A percentile compares a stretch with the other conserved stretches of the same genome.
Evolutionary conservation across 2,329 filamentous ascomycete genomes (phyloP).

Genomic region (Alternaria arbusti): DNA sequence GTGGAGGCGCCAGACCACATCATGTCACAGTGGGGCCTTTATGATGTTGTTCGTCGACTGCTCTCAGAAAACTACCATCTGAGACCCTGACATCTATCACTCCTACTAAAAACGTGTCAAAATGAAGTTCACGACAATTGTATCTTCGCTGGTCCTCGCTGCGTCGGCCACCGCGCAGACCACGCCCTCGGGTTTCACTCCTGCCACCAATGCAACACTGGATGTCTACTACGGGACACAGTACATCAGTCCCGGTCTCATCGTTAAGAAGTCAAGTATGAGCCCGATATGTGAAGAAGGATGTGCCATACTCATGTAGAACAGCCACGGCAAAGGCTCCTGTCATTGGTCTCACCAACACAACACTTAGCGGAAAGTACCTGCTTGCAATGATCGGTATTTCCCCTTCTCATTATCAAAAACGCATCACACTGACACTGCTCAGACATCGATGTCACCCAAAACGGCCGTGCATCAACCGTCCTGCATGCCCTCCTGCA

Average conservation of each 20-base stretch:
- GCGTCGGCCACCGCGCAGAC: slow-evolving; percentile 22
- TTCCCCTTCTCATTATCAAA: slow-evolving; percentile 9
- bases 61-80: neutral
- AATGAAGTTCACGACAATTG: slow-evolving; percentile 15
- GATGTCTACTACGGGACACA: slow-evolving; percentile 41
- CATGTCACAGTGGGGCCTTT: neutral
- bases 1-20: neutral
- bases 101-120: neutral
- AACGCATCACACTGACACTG: neutral
- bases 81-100: neutral
- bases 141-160: slow-evolving; percentile 17
- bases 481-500: slow-evolving; percentile 40
- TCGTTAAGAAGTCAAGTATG: slow-evolving; percentile 38
- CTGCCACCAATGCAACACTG: slow-evolving; percentile 27
- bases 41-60: neutral
- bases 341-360: slow-evolving; percentile 31
- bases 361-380: slow-evolving; percentile 33
- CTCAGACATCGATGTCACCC: slow-evolving; percentile 15
- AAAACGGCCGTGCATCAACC: slow-evolving; percentile 21
- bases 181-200: slow-evolving; percentile 35
- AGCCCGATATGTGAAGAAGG: neutral
- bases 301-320: neutral
- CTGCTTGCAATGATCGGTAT: slow-evolving; percentile 41
- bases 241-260: slow-evolving; percentile 35
- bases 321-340: slow-evolving; percentile 27